Base-by-base conservation (phyloP, 2,329 filamentous ascomycete genomes). In the Thyridium curvatum region DNA sequence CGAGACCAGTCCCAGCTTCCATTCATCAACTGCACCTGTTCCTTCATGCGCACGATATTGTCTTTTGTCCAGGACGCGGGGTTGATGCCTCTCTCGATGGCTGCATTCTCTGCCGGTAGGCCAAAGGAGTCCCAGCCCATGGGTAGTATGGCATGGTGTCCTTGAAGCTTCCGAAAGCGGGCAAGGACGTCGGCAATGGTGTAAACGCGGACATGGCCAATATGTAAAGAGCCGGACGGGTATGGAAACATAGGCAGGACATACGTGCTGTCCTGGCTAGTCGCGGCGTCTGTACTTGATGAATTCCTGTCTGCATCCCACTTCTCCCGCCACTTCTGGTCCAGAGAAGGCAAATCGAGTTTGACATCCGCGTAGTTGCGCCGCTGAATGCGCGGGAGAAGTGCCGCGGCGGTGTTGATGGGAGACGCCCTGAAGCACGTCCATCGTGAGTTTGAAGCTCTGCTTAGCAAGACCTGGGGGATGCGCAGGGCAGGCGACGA, bases 71-170 rank as follows among this genome's bases (percentile, higher is more conserved):
- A 95, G 8, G 69, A 69, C 8, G 76, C 82, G 2, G 89, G 88
- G 52, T 86, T 77, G 43, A 91, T 72, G 12, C 86, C 86, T 45
- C 84, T 71, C 61, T 94, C 86, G 41, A 94, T 84, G 8, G 89
- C 89, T 14, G 89, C 89, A 64, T 95, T 95, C 61, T 95, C 89
- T 32, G 89, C 89, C 10, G 89, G 89, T 40, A 95, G 66, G 2
- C 89, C 89, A 63, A 95, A 94, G 5, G 87, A 86, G 68, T 95
- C 89, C 88, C 89, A 95, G 10, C 89, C 89, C 74, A 94, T 94
- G n/a, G 89, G 87, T 46, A 94, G 77, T 38, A 94, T 62, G 26
- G 94, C 86, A 40, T 84, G 65, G 48, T 79, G 71, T 13, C 88
- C 88, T 49, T 82, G 79, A 64, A 94, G 79, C 18, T 73, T 74